Conservation (phyloP, 805 yeast species). For the Cyberlindnera samutprakarnensis region DNA sequence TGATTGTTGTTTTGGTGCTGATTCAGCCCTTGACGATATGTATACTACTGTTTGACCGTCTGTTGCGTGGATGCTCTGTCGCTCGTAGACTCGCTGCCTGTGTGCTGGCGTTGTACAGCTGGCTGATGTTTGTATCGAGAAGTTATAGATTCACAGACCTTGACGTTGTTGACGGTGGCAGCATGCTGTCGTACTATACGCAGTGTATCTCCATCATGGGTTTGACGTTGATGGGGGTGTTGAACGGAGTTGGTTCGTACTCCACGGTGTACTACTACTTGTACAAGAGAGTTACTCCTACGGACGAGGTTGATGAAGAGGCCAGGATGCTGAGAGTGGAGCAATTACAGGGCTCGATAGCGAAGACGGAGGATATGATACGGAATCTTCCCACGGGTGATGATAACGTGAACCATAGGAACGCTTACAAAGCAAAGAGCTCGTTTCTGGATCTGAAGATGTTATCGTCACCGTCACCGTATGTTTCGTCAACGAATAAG, state of each 20-base stretch:
- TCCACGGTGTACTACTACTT: slow-evolving; percentile 21
- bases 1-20: slow-evolving; percentile 9
- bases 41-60: slow-evolving; percentile 14
- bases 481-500: too few relatives aligned
- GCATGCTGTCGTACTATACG: slow-evolving; percentile 8
- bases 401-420: slow-evolving; percentile 9
- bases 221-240: slow-evolving; percentile 18
- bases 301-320: slow-evolving; percentile 2
- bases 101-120: slow-evolving; percentile 1
- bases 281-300: slow-evolving; percentile 7
- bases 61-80: slow-evolving; percentile 2
- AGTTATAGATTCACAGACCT: slow-evolving; percentile 18
- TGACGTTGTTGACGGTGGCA: slow-evolving; percentile 6
- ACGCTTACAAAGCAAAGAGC: slow-evolving; percentile 11
- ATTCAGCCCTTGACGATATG: slow-evolving; percentile 15
- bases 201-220: slow-evolving; percentile 21
- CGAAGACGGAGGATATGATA: slow-evolving; percentile 17
- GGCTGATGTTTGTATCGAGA: slow-evolving; percentile 16
- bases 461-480: slow-evolving; percentile 1
- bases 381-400: not conserved
- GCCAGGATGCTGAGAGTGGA: slow-evolving; percentile 5
- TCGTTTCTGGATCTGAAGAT: slow-evolving; percentile 17
- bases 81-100: not conserved
- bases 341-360: slow-evolving; percentile 11
- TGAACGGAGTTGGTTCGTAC: slow-evolving; percentile 23